phyloP scores from a whole-genome alignment of 148 eudicot genomes.

The Rhododendron ovatum region DNA sequence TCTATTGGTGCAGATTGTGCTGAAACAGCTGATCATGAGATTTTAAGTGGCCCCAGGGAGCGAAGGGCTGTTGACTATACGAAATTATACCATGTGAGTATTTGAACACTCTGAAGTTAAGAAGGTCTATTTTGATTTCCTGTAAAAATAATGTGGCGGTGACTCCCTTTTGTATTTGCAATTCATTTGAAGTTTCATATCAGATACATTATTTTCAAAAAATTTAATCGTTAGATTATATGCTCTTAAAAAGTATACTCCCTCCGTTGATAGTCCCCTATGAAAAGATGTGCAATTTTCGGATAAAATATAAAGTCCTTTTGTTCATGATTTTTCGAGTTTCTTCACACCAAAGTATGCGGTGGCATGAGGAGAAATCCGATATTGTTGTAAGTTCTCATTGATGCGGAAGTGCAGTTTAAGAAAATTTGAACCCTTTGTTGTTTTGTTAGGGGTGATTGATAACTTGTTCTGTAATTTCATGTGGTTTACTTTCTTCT shows the following conservation, averaged over 20 bases:
- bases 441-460: background rate
- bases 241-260: background rate
- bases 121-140: background rate
- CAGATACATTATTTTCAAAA: too few relatives aligned
- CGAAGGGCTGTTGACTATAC: slow-evolving; percentile 70
- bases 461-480: background rate
- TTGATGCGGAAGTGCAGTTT: background rate
- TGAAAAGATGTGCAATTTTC: background rate
- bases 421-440: background rate
- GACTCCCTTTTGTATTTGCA: background rate
- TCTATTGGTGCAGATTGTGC: slow-evolving; percentile 31
- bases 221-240: background rate
- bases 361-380: background rate
- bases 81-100: slow-evolving; percentile 79
- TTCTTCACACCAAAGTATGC: background rate
- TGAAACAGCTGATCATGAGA: slow-evolving; percentile 46
- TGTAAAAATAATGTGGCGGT: background rate
- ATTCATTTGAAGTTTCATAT: background rate
- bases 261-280: background rate
- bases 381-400: background rate
- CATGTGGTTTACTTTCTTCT: background rate
- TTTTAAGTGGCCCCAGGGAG: slow-evolving; percentile 63
- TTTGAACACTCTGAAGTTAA: background rate
- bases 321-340: background rate
- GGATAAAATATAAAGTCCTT: background rate